Evolutionary conservation across 176 grass and related monocot genomes (phyloP), one percentile per base, ranked within the genome.

Genomic region (Ensete glaucum): DNA sequence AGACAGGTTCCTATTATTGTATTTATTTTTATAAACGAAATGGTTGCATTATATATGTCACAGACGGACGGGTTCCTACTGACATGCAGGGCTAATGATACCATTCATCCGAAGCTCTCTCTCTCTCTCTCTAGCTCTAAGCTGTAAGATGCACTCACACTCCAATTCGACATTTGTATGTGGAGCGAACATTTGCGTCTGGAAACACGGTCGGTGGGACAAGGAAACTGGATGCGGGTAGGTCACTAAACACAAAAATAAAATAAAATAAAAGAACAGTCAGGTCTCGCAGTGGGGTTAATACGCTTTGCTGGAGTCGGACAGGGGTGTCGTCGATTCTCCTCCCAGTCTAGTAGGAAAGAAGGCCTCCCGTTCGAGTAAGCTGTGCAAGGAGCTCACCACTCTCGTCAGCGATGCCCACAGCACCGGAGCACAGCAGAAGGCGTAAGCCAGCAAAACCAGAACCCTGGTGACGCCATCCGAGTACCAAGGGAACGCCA

Each of bases 401-500:
- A 92, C 79, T 72, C 62, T 92, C 71, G 89, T 81, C 50, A 86
- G 1, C 1, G 93, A 92, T 24, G 83, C 50, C 93, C 93, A 96
- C 73, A 85, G 78, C 78, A 92, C 81, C 8, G 93, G 93, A 0
- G 87, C 67, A 4, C 79, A 77, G 82, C 85, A 89, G 54, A 90
- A 88, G 1, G 83, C 85, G 2, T 92, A 96, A 9, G 60, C 85
- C 50, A 84, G 78, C 76, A 96, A 14, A 22, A 71, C 77, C 24
- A 96, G 82, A 75, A 81, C 85, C 83, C 93, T 85, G 74, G 65
- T 50, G 48, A 88, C 78, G 26, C 93, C 93, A 67, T 80, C 83
- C 49, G 86, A 73, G 77, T 96, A 90, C 93, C 93, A 96, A 51
- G 93, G 93, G 85, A 77, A 96, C 50, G 87, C 93, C 93, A 92